phyloP scores from a whole-genome alignment of 192 early-diverging fungal species.

The Rhizoclosmatium globosum region DNA sequence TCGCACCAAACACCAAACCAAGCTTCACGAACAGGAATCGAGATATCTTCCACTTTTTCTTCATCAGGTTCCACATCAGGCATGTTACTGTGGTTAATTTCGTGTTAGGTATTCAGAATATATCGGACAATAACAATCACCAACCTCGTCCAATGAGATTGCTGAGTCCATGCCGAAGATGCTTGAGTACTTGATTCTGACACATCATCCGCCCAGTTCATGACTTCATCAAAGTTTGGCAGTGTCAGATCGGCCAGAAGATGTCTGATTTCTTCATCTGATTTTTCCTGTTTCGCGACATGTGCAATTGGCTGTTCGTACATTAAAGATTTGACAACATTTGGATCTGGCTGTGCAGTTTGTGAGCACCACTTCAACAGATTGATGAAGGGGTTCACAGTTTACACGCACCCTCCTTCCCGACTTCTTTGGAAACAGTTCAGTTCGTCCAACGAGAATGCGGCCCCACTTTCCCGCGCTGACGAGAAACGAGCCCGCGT shows the following conservation, averaged over 20 bases:
- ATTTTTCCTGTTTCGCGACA: neutral
- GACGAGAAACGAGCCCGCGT: conserved; percentile 13
- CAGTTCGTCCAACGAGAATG: conserved; percentile 25
- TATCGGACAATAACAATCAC: neutral
- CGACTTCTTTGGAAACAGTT: conserved; percentile 9
- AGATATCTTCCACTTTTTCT: neutral
- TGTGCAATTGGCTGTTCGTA: neutral
- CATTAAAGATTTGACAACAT: conserved; percentile 16
- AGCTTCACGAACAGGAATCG: conserved; percentile 17
- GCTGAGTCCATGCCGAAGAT: neutral
- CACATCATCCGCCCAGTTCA: neutral
- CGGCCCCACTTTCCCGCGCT: conserved; percentile 27
- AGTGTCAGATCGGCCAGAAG: neutral
- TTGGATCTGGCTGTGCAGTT: conserved; percentile 20
- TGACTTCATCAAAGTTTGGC: neutral
- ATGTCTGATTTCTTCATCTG: neutral
- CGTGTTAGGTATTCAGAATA: neutral
- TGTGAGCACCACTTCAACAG: too few species aligned
- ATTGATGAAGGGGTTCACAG: too few species aligned
- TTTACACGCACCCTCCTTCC: neutral
- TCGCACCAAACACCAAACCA: conserved; percentile 36
- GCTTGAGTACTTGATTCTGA: neutral
- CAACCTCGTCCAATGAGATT: conserved; percentile 9
- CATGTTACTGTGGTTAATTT: conserved; percentile 4
- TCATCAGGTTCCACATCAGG: conserved; percentile 1